These are phyloP conservation scores for Termitomyces bulborhizus DNA, from an alignment of 768 basidiomycete species.

Conservation along the genomic window DNA sequence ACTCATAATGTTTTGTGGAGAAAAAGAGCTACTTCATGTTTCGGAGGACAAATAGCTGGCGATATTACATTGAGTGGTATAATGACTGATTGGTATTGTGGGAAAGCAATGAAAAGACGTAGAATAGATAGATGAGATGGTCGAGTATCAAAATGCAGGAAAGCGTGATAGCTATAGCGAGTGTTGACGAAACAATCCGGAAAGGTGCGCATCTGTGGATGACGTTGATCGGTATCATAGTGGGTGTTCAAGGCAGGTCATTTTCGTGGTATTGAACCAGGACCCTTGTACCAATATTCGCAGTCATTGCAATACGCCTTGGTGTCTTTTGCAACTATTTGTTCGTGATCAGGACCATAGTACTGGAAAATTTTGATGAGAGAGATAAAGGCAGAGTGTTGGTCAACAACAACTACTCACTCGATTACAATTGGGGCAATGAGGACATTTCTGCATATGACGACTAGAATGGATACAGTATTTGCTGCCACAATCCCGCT, in stretches of 20 bases:
- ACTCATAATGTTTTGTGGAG: neutral
- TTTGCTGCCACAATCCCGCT: constrained; percentile 48
- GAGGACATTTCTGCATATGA: constrained; percentile 28
- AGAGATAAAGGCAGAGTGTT: constrained; percentile 6
- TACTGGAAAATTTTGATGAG: constrained; percentile 36
- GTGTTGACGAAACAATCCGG: neutral
- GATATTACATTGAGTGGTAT: neutral
- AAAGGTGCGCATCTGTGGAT: neutral
- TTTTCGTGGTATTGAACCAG: constrained; percentile 30
- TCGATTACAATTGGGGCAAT: constrained; percentile 38
- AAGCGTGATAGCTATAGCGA: constrained; percentile 13
- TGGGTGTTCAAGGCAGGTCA: constrained; percentile 14
- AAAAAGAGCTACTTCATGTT: neutral
- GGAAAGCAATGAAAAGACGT: neutral
- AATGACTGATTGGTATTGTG: neutral
- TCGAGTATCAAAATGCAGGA: constrained; percentile 2
- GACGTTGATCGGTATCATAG: constrained; percentile 2
- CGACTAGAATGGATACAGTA: constrained; percentile 31
- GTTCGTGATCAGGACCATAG: constrained; percentile 62
- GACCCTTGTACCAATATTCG: constrained; percentile 51
- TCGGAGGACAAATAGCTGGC: neutral
- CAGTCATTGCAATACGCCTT: constrained; percentile 52
- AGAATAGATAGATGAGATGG: neutral
- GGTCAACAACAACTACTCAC: constrained; percentile 23
- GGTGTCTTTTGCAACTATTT: constrained; percentile 48